Base-by-base conservation (phyloP, 1,284 basidiomycete species). In the Xerocomus amazonicus region DNA sequence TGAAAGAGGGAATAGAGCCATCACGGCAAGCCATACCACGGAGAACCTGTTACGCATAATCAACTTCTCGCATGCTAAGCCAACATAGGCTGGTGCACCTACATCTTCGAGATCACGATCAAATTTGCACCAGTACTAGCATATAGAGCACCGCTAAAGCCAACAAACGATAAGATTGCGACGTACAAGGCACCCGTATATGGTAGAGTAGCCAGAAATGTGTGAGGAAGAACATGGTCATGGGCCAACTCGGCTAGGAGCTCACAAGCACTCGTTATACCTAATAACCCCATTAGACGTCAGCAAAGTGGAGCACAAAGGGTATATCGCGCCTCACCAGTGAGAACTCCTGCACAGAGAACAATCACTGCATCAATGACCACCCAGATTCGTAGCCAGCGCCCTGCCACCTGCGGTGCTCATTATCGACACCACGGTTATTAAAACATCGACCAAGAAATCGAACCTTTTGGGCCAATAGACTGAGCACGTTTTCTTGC, bases 331-430 rank as follows among this genome's bases (percentile, higher is more conserved):
- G 10, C 46, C 51, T 51, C 58, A 73, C 85, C 85, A 38, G 83
- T 82, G 16, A 87, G 70, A n/a, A 87, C 78, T 2, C 83, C 84
- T 4, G 81, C 84, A 47, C 79, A 81, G 3, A 89, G 72, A 14
- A 87, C 85, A 4, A 83, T 61, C 37, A 84, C 70, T 2, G 84
- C 82, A 57, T 88, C 85, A 0, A 79, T 70, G 2, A 80, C 80
- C 6, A 87, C 70, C 73, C 76, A 78, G 16, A 73, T 72, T 10
- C 83, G 70, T 29, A 88, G 58, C 82, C 83, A 86, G 13, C 60
- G 66, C 6, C 83, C 81, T 3, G 74, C 80, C 3, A 71, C 71
- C 75, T 82, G 35, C 14, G 45, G 16, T 12, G 34, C 13, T 9
- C 17, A 43, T 27, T 23, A 27, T 56, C 29, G 23, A 16, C 9